Percentiles rank a stretch among this genome's conserved stretches.
These are phyloP conservation scores for Phlebopus sp. DNA, from an alignment of 1,284 basidiomycete species.

Conservation along the genomic window DNA sequence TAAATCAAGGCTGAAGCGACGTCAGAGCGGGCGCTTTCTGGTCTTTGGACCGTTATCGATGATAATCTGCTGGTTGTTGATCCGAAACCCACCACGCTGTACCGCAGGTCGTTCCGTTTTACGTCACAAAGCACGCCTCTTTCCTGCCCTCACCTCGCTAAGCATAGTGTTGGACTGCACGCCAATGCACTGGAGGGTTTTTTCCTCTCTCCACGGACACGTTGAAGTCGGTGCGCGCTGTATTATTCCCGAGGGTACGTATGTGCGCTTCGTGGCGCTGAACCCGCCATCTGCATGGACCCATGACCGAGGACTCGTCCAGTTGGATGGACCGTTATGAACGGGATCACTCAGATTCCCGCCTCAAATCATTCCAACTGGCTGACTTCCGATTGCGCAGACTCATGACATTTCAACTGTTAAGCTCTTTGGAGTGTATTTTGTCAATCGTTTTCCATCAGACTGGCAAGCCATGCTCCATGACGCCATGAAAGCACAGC, in stretches of 20 bases:
- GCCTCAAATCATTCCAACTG: slow-evolving; percentile 12
- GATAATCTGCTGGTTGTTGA: slow-evolving; percentile 29
- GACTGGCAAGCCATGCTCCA: slow-evolving; percentile 14
- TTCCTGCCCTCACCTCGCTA: slow-evolving; percentile 33
- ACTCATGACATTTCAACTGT: slow-evolving; percentile 20
- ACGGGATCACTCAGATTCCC: slow-evolving; percentile 28
- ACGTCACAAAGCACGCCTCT: slow-evolving; percentile 31
- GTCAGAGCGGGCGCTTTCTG: neutral
- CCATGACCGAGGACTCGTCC: slow-evolving; percentile 7
- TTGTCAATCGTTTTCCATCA: slow-evolving; percentile 27
- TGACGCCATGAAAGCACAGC: slow-evolving; percentile 29
- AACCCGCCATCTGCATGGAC: slow-evolving; percentile 4
- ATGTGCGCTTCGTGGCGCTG: slow-evolving; percentile 15
- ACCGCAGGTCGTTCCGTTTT: slow-evolving; percentile 23
- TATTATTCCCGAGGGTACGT: slow-evolving; percentile 5
- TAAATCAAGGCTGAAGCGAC: neutral
- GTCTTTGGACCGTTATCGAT: slow-evolving; percentile 29
- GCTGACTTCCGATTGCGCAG: slow-evolving; percentile 13
- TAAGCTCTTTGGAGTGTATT: slow-evolving; percentile 33
- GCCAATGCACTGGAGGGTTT: slow-evolving; percentile 6
- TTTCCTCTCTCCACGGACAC: slow-evolving; percentile 29
- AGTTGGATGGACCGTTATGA: slow-evolving; percentile 20
- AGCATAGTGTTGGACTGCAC: slow-evolving; percentile 25
- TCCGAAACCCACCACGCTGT: slow-evolving; percentile 19
- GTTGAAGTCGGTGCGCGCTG: slow-evolving; percentile 16